Conservation (phyloP, 495 filamentous ascomycete genomes). For the Aspergillus haitiensis region DNA sequence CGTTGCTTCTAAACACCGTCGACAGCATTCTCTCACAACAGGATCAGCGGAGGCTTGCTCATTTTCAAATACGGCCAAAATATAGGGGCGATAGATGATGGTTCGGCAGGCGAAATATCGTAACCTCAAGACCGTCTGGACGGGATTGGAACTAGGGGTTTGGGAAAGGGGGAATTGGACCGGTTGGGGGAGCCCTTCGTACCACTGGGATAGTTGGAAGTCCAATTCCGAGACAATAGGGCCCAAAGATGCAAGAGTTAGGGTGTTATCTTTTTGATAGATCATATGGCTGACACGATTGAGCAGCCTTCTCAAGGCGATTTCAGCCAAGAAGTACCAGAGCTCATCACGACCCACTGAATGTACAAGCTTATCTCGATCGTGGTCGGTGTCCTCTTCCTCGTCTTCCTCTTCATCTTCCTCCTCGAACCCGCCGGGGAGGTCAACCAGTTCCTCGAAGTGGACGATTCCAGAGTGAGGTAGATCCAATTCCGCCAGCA, state of each 20-base stretch:
- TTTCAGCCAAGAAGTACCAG: conserved; percentile 84
- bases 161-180: conserved; percentile 73
- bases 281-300: conserved; percentile 80
- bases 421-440: conserved; percentile 74
- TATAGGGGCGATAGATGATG: conserved; percentile 82
- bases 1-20: conserved; percentile 78
- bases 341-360: conserved; percentile 67
- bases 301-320: conserved; percentile 71
- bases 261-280: conserved; percentile 70
- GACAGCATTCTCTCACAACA: conserved; percentile 71
- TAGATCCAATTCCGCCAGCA: conserved; percentile 76
- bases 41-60: conserved; percentile 68
- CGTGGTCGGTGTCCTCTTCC: conserved; percentile 33
- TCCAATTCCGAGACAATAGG: conserved; percentile 78
- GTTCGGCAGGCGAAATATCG: conserved; percentile 83
- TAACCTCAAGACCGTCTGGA: conserved; percentile 75
- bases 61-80: conserved; percentile 75
- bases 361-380: conserved; percentile 13
- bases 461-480: conserved; percentile 80
- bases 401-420: conserved; percentile 53
- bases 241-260: conserved; percentile 67
- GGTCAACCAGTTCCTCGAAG: conserved; percentile 75
- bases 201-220: conserved; percentile 82
- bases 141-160: conserved; percentile 63
- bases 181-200: conserved; percentile 69